These are phyloP conservation scores for Collariella sp. DNA, from an alignment of 495 filamentous ascomycete species.

Conservation along the genomic window DNA sequence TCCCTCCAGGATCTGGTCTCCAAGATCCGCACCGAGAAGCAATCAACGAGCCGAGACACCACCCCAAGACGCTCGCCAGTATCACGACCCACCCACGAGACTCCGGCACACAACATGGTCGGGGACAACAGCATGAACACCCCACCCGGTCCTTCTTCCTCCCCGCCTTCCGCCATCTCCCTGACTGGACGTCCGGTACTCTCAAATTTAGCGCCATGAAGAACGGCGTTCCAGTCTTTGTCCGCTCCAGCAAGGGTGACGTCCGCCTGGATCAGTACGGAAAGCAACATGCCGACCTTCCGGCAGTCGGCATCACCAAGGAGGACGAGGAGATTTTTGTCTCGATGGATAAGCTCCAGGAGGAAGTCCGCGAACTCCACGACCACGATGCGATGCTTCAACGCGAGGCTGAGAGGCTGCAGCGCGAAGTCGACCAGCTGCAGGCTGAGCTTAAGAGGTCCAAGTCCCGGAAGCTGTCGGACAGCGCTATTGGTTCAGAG, in stretches of 20 bases:
- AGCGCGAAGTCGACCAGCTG: conserved; percentile 37
- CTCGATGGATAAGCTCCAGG: conserved; percentile 47
- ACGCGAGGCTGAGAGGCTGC: conserved; percentile 40
- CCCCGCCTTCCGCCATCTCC: conserved; percentile 37
- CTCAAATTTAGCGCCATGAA: conserved; percentile 36
- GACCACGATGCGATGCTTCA: conserved; percentile 43
- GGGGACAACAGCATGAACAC: conserved; percentile 22
- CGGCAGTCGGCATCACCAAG: conserved; percentile 31
- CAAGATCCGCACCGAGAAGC: conserved; percentile 25
- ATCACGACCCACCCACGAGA: conserved; percentile 1
- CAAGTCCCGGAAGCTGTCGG: conserved; percentile 29
- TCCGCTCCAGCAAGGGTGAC: conserved; percentile 24
- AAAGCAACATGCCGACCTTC: conserved; percentile 32
- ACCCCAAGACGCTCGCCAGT: conserved; percentile 17
- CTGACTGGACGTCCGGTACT: conserved; percentile 39
- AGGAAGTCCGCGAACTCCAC: conserved; percentile 41
- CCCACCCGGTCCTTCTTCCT: conserved; percentile 41
- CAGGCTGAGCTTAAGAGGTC: conserved; percentile 35
- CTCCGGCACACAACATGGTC: conserved; percentile 1
- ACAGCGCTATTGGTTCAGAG: conserved; percentile 41
- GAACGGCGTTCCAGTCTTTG: conserved; percentile 41
- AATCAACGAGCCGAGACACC: conserved; percentile 12
- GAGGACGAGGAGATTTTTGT: conserved; percentile 45
- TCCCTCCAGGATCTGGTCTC: conserved; percentile 28
- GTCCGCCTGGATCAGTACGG: conserved; percentile 19